phyloP scores from a whole-genome alignment of 2,329 filamentous ascomycete genomes.

The Apiospora sp. region DNA sequence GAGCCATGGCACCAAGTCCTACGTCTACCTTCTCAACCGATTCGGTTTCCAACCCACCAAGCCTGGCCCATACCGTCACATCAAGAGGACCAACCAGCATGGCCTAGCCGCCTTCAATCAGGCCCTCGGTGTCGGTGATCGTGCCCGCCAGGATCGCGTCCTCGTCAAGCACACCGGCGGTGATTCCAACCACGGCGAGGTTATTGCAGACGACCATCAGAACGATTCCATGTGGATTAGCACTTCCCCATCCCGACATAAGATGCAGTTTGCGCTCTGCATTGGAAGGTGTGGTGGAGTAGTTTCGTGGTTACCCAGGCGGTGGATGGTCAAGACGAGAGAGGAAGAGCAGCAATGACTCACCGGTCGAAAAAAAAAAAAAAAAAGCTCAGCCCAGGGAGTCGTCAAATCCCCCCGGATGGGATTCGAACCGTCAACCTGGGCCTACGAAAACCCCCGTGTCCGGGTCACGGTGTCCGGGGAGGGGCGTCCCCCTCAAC shows the following conservation, averaged over 20 bases:
- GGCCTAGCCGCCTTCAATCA: conserved; percentile 53
- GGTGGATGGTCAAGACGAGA: background rate
- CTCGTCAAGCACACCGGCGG: conserved; percentile 55
- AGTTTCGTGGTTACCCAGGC: background rate
- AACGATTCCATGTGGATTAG: conserved; percentile 61
- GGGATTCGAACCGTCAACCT: background rate
- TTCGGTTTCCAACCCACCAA: conserved; percentile 70
- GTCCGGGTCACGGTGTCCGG: conserved; percentile 7
- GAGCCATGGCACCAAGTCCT: conserved; percentile 67
- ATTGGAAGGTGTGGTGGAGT: background rate
- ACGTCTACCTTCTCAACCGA: conserved; percentile 67
- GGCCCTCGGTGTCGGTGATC: conserved; percentile 60
- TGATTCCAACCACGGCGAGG: conserved; percentile 54
- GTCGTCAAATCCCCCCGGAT: background rate
- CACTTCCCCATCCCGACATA: too few species aligned
- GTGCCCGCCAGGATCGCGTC: conserved; percentile 52
- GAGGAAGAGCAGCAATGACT: background rate
- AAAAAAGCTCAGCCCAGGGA: conserved; percentile 6
- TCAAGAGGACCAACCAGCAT: conserved; percentile 53
- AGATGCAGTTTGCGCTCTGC: background rate
- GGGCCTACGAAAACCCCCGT: conserved; percentile 19
- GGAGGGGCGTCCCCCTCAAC: background rate
- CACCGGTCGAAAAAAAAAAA: background rate
- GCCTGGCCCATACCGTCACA: conserved; percentile 66
- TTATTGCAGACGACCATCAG: conserved; percentile 69